These are phyloP conservation scores for Brettanomyces bruxellensis DNA, from an alignment of 805 yeast species.

Conservation along the genomic window DNA sequence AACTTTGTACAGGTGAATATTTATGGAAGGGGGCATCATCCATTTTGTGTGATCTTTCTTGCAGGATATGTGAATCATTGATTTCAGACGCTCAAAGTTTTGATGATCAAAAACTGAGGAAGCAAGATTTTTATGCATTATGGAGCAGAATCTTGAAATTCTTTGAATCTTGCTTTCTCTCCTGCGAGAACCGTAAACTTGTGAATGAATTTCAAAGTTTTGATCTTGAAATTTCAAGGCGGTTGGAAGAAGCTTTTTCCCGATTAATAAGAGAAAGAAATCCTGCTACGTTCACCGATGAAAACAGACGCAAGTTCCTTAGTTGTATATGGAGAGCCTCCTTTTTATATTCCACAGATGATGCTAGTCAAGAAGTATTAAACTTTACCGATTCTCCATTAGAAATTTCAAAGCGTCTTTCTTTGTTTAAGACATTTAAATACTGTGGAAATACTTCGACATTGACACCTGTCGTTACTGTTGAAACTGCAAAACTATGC, in stretches of 20 bases:
- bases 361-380: constrained; percentile 31
- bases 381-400: constrained; percentile 16
- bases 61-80: constrained; percentile 21
- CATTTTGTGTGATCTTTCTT: constrained; percentile 29
- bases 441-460: constrained; percentile 57
- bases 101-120: constrained; percentile 5
- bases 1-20: constrained; percentile 12
- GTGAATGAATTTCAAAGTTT: constrained; percentile 3
- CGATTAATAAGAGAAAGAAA: constrained; percentile 23
- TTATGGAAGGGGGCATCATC: constrained; percentile 48
- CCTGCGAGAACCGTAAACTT: constrained; percentile 10
- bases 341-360: constrained; percentile 49
- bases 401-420: constrained; percentile 29
- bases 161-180: constrained; percentile 32
- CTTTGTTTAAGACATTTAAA: constrained; percentile 35
- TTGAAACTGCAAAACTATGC: constrained; percentile 44
- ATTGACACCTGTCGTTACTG: constrained; percentile 33
- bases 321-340: constrained; percentile 49
- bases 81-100: background rate
- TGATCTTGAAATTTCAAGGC: constrained; percentile 24
- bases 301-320: constrained; percentile 34
- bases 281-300: constrained; percentile 2
- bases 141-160: constrained; percentile 37
- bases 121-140: constrained; percentile 12
- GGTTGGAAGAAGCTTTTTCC: constrained; percentile 33